phyloP scores from a whole-genome alignment of 306 rosid species.

The Cucumis sativus region DNA sequence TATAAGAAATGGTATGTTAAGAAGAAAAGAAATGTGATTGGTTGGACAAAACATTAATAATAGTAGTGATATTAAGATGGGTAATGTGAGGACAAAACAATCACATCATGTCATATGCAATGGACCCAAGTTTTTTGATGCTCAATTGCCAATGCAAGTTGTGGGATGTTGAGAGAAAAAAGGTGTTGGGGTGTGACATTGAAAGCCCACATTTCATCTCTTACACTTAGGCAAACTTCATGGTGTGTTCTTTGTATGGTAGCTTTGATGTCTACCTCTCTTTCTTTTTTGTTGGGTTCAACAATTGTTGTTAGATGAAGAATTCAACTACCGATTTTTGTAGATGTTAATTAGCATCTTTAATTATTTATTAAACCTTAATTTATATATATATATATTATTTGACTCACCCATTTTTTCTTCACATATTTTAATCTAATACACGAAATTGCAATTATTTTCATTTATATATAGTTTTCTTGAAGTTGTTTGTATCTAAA shows the following conservation, averaged over 20 bases:
- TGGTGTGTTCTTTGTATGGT: neutral
- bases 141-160: neutral
- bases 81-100: neutral
- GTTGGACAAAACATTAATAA: neutral
- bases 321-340: too few species aligned
- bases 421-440: neutral
- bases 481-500: too few species aligned
- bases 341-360: too few species aligned
- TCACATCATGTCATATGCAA: slow-evolving; percentile 1
- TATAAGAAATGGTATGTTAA: too few species aligned
- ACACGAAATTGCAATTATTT: too few species aligned
- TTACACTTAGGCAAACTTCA: neutral
- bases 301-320: too few species aligned
- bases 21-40: neutral
- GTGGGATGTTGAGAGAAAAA: neutral
- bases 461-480: too few species aligned
- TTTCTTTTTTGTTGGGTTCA: too few species aligned
- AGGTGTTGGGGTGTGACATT: neutral
- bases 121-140: slow-evolving; percentile 3
- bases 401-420: neutral
- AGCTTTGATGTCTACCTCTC: neutral
- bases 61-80: too few species aligned
- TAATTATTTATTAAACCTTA: too few species aligned
- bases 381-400: too few species aligned
- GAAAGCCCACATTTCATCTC: neutral